Evolutionary conservation across 2,329 filamentous ascomycete species (phyloP).

Genomic region (Colletotrichum lentis): DNA sequence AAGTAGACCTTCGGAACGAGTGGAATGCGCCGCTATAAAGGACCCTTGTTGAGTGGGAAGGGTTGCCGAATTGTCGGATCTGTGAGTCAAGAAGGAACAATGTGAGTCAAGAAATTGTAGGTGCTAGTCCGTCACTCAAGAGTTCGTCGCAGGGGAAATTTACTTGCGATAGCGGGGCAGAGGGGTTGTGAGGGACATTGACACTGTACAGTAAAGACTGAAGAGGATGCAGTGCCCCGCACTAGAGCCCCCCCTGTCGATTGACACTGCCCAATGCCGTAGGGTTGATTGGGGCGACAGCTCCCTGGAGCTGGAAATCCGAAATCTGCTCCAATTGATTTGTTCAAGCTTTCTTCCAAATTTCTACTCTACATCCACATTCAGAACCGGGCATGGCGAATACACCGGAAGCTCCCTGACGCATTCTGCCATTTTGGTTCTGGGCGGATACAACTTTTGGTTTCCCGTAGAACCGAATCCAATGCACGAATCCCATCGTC

Average conservation of each 20-base stretch:
- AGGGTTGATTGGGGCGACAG: not conserved
- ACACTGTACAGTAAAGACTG: not conserved
- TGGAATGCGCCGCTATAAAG: conserved; percentile 17
- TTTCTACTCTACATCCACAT: not conserved
- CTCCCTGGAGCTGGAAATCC: conserved; percentile 26
- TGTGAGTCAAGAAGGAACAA: conserved; percentile 27
- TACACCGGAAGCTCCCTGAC: not conserved
- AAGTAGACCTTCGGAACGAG: conserved; percentile 3
- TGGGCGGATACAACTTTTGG: too few species aligned
- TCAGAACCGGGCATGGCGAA: not conserved
- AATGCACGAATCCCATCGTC: conserved; percentile 4
- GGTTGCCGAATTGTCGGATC: not conserved
- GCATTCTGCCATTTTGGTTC: not conserved
- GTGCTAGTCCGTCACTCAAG: conserved; percentile 7
- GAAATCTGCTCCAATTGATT: conserved; percentile 12
- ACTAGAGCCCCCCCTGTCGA: conserved; percentile 31
- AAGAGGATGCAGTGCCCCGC: conserved; percentile 21
- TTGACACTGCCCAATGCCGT: conserved; percentile 20
- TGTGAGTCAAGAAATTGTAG: conserved; percentile 29
- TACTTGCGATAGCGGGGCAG: conserved; percentile 43
- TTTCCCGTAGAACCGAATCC: not conserved
- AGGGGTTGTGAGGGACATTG: conserved; percentile 23
- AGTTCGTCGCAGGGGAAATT: conserved; percentile 34
- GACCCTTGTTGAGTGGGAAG: not conserved
- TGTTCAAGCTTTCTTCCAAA: conserved; percentile 1